Base-by-base conservation (phyloP, 1,284 basidiomycete species). In the Trametes hirsuta region DNA sequence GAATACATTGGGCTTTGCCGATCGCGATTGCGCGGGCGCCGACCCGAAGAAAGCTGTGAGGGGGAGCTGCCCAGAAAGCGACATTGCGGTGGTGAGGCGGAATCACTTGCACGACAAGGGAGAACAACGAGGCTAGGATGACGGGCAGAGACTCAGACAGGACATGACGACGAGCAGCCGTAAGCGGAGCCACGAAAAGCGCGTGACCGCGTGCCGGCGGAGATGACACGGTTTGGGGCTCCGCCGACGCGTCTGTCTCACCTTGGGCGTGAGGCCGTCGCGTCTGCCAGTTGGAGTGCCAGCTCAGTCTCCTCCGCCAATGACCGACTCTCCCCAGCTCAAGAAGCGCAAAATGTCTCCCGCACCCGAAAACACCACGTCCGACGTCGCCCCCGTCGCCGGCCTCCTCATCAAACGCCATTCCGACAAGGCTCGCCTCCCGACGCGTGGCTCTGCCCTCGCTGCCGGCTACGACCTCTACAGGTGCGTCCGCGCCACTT, bases 401-500 rank as follows among this genome's bases (percentile, higher is more conserved):
- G 81, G 81, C 48, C 86, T 98, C 18, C 85, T 95, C 64, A 87
- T 99, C 68, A 97, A 97, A 73, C 85, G 89, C 39, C 86, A 93
- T 48, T 92, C 92, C 1, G 84, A 88, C 12, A 89, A 88, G 68
- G 97, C 94, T 15, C 91, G 77, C 63, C 73, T 97, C 25, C 97
- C 97, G 0, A 95, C 93, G 11, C 85, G 94, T 59, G 97, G 97
- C 1, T 95, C 93, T 6, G 76, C 86, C 1, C 80, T 92, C 47
- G 85, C 97, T 1, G 97, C 97, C 2, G 97, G 97, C 2, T 97
- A 98, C 72, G 97, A 99, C 75, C 80, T 99, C 42, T 97, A 95
- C 77, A 91, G 92, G 87, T 91, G 71, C 45, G 79, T 71, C 11
- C 63, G 40, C 35, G 65, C 47, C 12, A 14, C 22, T 2, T 37